A percentile compares a stretch with the other conserved stretches of the same genome.
These are phyloP conservation scores for Astrephomene gubernaculifera DNA, from an alignment of 139 green algal genomes.

Conservation along the genomic window DNA sequence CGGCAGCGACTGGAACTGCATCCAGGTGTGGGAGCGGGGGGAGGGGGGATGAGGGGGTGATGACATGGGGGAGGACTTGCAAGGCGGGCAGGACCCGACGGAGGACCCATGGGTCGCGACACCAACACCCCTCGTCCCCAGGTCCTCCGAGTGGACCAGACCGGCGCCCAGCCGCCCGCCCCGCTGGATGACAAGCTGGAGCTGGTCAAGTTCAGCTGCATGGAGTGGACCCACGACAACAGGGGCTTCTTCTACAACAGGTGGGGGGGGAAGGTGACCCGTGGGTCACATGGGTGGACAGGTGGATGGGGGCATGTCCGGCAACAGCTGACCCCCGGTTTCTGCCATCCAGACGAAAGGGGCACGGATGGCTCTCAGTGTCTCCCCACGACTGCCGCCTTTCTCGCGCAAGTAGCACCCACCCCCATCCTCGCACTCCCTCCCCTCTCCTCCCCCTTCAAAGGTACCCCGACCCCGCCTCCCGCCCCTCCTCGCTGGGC, in stretches of 20 bases:
- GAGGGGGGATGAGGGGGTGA: background rate
- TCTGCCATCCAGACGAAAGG: no score
- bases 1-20: conserved; percentile 84
- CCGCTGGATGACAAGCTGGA: conserved; percentile 82
- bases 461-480: conserved; percentile 50
- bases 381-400: no score
- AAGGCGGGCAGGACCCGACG: background rate
- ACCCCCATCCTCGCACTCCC: background rate
- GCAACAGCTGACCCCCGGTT: no score
- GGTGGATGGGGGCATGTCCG: no score
- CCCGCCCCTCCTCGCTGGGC: conserved; percentile 67
- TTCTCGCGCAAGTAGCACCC: no score
- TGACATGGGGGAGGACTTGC: background rate
- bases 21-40: conserved; percentile 56
- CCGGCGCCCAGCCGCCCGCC: conserved; percentile 51
- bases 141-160: conserved; percentile 68
- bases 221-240: conserved; percentile 92
- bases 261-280: conserved; percentile 45
- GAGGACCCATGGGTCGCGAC: no score
- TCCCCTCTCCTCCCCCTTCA: background rate
- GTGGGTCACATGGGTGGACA: no score
- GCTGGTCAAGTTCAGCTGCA: conserved; percentile 87
- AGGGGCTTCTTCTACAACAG: conserved; percentile 96
- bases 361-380: no score
- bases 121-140: background rate